Conservation (phyloP, 1,284 basidiomycete species). For the Tremellales sp. region DNA sequence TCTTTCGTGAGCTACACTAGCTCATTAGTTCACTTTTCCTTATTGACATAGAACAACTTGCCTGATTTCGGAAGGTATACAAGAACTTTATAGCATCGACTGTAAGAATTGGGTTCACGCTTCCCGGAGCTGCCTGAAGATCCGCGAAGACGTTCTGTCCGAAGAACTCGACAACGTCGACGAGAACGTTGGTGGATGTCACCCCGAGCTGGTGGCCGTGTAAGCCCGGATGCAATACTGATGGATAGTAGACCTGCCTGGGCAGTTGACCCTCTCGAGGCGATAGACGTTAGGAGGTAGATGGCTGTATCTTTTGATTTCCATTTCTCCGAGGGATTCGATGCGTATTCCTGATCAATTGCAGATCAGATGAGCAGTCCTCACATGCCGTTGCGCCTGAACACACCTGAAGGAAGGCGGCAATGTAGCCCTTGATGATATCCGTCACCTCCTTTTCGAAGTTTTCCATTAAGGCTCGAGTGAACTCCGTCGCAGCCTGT, state of each 20-base stretch:
- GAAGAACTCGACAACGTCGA: slow-evolving; percentile 95
- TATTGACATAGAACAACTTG: slow-evolving; percentile 36
- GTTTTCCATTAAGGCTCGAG: slow-evolving; percentile 77
- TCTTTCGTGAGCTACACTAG: slow-evolving; percentile 76
- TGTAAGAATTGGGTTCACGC: slow-evolving; percentile 83
- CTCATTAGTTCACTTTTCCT: slow-evolving; percentile 5
- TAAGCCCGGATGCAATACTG: slow-evolving; percentile 4
- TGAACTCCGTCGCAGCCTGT: slow-evolving; percentile 88
- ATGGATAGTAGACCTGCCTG: slow-evolving; percentile 54
- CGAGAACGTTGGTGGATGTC: slow-evolving; percentile 84
- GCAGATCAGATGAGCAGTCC: slow-evolving; percentile 12
- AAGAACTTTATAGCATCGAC: slow-evolving; percentile 94
- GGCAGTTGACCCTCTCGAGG: slow-evolving; percentile 77
- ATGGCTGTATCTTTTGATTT: slow-evolving; percentile 94
- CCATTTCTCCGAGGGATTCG: slow-evolving; percentile 71
- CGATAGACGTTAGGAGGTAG: slow-evolving; percentile 86
- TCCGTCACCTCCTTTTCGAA: slow-evolving; percentile 79
- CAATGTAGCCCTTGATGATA: slow-evolving; percentile 80
- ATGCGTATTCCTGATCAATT: slow-evolving; percentile 49
- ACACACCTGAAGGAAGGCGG: slow-evolving; percentile 64
- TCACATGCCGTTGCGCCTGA: not conserved
- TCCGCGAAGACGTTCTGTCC: slow-evolving; percentile 86
- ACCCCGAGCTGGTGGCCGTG: slow-evolving; percentile 67
- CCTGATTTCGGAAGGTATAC: slow-evolving; percentile 92
- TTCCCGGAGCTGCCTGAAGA: slow-evolving; percentile 65